Percentiles rank a stretch among this genome's conserved stretches.
phyloP scores from a whole-genome alignment of 164 flowering plant genomes.

The Kalanchoe fedtschenkoi region DNA sequence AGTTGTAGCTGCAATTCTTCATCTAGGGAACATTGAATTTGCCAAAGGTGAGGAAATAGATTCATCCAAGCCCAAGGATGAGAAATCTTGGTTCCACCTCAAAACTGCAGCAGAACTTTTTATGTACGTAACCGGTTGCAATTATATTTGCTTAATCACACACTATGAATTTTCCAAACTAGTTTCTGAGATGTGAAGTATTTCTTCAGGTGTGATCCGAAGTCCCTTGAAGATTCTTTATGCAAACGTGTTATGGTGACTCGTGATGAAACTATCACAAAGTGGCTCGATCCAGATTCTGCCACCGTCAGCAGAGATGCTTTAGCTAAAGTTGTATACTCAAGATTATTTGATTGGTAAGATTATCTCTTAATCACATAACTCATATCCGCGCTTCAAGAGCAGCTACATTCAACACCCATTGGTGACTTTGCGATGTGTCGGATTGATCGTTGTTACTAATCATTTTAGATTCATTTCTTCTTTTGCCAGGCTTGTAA shows the following conservation, averaged over 20 bases:
- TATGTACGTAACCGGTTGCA: conserved; percentile 23
- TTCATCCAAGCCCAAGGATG: conserved; percentile 62
- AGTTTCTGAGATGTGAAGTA: not conserved
- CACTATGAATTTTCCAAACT: not conserved
- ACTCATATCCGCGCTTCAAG: too few species aligned
- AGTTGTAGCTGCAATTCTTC: conserved; percentile 66
- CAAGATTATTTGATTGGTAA: conserved; percentile 75
- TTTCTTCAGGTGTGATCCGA: conserved; percentile 52
- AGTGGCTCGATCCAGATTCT: conserved; percentile 49
- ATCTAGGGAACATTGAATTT: conserved; percentile 66
- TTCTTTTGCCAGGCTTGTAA: conserved; percentile 31
- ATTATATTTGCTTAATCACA: not conserved
- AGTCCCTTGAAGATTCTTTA: conserved; percentile 61
- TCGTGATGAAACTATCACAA: conserved; percentile 62
- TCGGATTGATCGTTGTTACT: too few species aligned
- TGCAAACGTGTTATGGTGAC: conserved; percentile 71
- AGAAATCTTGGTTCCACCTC: conserved; percentile 52
- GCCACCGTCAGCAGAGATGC: conserved; percentile 61
- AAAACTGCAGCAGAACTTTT: conserved; percentile 56
- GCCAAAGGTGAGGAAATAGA: conserved; percentile 48
- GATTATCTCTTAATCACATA: conserved; percentile 11
- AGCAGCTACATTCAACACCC: too few species aligned
- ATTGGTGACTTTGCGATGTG: too few species aligned
- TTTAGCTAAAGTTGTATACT: conserved; percentile 56
- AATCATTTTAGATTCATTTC: not conserved